phyloP scores from a whole-genome alignment of 306 rosid species.

The Sesbania bispinosa region DNA sequence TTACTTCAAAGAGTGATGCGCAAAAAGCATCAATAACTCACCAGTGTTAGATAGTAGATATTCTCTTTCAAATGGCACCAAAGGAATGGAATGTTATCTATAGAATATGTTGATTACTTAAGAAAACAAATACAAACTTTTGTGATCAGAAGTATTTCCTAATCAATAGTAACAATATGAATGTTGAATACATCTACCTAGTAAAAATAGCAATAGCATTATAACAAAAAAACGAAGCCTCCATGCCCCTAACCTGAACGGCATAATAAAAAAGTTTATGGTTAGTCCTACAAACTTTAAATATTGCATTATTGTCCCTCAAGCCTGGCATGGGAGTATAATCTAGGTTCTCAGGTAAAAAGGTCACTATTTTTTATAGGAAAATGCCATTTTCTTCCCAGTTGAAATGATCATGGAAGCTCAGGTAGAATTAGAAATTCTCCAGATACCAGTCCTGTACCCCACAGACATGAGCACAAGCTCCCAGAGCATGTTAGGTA shows the following conservation, averaged over 20 bases:
- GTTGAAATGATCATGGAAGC: neutral
- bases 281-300: slow-evolving; percentile 9
- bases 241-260: neutral
- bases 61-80: neutral
- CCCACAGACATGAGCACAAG: slow-evolving; percentile 86
- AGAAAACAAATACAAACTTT: no score
- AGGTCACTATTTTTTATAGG: neutral
- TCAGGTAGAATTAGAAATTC: slow-evolving; percentile 55
- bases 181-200: no score
- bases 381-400: neutral
- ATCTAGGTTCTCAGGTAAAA: neutral
- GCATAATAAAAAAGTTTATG: neutral
- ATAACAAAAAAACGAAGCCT: neutral
- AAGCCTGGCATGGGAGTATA: neutral
- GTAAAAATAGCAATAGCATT: no score
- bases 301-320: slow-evolving; percentile 8
- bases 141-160: no score
- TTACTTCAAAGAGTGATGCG: neutral
- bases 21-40: neutral
- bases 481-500: slow-evolving; percentile 99
- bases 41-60: neutral
- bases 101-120: no score
- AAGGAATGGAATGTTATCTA: neutral
- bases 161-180: no score
- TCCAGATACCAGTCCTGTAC: slow-evolving; percentile 86